Base-by-base conservation (phyloP, 2,329 filamentous ascomycete genomes). In the Aureobasidium sp. region DNA sequence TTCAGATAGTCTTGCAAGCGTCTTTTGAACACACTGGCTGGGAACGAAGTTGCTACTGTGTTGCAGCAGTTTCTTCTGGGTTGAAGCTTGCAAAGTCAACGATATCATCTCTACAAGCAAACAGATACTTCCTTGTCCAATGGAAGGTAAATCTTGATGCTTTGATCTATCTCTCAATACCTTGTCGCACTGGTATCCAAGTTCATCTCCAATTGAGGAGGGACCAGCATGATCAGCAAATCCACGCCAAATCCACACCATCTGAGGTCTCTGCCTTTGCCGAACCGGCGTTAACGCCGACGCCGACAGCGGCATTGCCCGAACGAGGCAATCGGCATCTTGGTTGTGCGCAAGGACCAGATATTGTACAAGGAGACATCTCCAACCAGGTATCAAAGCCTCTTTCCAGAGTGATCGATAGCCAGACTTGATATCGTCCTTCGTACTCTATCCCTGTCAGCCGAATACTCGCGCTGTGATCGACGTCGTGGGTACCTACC, bases 221-320 rank as follows among this genome's bases (percentile, higher is more conserved):
- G 16, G 10, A 20, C 54, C 38, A 25, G 10, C 10, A 43, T 20
- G 31, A 13, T 58, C 40, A 36, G 38, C 54, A 25, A 42, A 43
- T 31, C n/a, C n/a, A n/a, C n/a, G n/a, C n/a, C n/a, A n/a, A n/a
- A n/a, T 31, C 25, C 4, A 31, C 23, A 43, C 38, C 54, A 58
- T 38, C 38, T 31, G 25, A 40, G 43, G 38, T n/a, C 23, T 9
- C 31, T 20, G n/a, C 54, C 25, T n/a, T n/a, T 43, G 31, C 11
- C 42, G 23, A 29, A 43, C 38, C 54, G 38, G 54, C 25, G 38
- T 58, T 45, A 58, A 45, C 54, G 54, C 54, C 54, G 31, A 43
- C 54, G 54, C 38, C 31, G 29, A n/a, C 43, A n/a, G 20, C 31
- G 50, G 16, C 20, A 36, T 8, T n/a, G 50, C 10, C 54, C 10